Conservation (phyloP, 2,329 filamentous ascomycete species). For the Paracoccidioides lutzii region DNA sequence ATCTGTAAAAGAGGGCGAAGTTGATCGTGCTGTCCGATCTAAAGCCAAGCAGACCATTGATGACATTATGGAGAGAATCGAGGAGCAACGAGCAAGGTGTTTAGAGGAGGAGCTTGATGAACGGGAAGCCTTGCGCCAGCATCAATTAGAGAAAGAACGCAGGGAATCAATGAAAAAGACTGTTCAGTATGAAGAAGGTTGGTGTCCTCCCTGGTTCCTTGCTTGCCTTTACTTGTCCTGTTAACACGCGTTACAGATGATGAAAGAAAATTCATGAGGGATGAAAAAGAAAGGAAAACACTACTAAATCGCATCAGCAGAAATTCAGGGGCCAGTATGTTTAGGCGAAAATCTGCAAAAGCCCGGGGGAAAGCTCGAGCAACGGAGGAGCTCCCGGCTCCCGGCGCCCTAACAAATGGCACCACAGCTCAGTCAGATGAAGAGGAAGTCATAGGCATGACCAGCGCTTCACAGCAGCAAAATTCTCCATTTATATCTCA, state of each 20-base stretch:
- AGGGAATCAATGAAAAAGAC: neutral
- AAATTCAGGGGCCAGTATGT: neutral
- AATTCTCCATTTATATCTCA: neutral
- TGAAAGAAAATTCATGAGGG: neutral
- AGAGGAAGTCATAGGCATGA: neutral
- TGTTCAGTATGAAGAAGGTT: neutral
- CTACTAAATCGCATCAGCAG: neutral
- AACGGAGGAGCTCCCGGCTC: neutral
- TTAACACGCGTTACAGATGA: neutral
- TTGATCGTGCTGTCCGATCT: constrained; percentile 60
- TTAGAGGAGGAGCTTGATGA: constrained; percentile 47
- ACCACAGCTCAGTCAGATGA: neutral
- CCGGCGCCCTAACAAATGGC: neutral
- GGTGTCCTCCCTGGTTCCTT: neutral
- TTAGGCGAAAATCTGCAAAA: neutral
- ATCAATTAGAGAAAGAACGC: neutral
- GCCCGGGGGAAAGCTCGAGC: neutral
- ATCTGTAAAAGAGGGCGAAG: constrained; percentile 58
- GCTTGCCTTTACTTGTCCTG: neutral
- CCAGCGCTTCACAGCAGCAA: neutral
- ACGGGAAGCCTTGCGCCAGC: constrained; percentile 14
- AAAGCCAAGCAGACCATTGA: constrained; percentile 66
- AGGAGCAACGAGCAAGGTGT: constrained; percentile 52
- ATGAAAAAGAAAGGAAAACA: neutral
- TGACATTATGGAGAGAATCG: constrained; percentile 64